Base-by-base conservation (phyloP, 2,329 filamentous ascomycete genomes). In the Peltaster fructicola region DNA sequence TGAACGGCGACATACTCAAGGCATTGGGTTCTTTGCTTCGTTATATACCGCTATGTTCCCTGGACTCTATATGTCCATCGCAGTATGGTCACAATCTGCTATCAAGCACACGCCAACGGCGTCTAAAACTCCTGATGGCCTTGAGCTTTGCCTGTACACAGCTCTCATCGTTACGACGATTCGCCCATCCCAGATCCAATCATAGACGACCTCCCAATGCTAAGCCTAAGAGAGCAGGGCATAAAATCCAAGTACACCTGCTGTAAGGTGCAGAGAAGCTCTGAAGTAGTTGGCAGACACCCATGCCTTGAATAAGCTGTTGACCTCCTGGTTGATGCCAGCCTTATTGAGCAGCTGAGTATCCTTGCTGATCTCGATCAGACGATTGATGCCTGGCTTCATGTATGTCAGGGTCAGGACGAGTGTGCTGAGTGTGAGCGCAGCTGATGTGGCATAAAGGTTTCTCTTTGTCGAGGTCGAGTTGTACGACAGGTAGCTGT, bases 261-360 rank as follows among this genome's bases (percentile, higher is more conserved):
- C 39, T 10, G 13, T 35, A 2, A 30, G 14, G 12, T 27, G 19
- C 49, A 8, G 68, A 49, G 19, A 57, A 39, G 10, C 66, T 45
- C 16, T 56, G 19, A 20, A 20, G 19, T 20, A 20, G 13, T 20
- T 20, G 10, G 48, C n/a, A 55, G 43, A 11, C 3, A 20, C 19
- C 19, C 19, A 20, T 11, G 19, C 19, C 19, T 20, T 20, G 10
- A 20, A 7, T 6, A 20, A 20, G 10, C 3, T 20, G 10, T 11
- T 12, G 3, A 13, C 19, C 19, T 20, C 19, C 10, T 10, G 10
- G 7, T 20, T 12, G 8, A 20, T 20, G 10, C 8, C 19, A 3
- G 19, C 10, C 19, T 20, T 20, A 20, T 10, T 12, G 10, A 20
- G 19, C 19, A 20, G 8, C 6, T 20, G 10, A 20, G 4, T 20